Base-by-base conservation (phyloP, 106 monocot species). In the Amphibolis antarctica region DNA sequence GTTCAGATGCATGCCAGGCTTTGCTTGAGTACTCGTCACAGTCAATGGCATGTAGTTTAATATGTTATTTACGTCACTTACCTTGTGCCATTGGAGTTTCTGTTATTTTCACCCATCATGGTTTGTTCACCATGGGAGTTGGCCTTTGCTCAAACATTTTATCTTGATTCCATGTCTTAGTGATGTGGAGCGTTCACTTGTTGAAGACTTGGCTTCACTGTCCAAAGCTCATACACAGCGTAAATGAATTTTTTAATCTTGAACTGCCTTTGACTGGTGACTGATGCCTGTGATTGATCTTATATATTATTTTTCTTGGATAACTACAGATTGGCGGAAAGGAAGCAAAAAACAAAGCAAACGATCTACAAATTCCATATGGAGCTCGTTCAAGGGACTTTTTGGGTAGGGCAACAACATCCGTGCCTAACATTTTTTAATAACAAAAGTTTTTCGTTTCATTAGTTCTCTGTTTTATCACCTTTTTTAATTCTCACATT, bases 151-250 rank as follows among this genome's bases (percentile, higher is more conserved):
- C n/a, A n/a, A n/a, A n/a, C n/a, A n/a, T n/a, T n/a, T 36, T 36
- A 4, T 7, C 36, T 36, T 36, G 7, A 31, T 42, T 23, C 46
- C 9, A 3, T 20, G 31, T 59, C 7, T 31, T 36, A 92, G 92
- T 79, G 73, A 65, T 47, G 60, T 42, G 18, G 92, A 92, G 59
- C 79, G 83, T 9, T 61, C 49, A 43, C 69, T 84, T 29, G 66
- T 92, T 51, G 74, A 86, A 71, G 71, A 84, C 58, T 57, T 92
- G n/a, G 78, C 78, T n/a, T 78, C 69, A 17, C 62, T 86, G 28
- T 65, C 72, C 28, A 54, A 46, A 44, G 66, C 51, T 46, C 45
- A 52, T 28, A 60, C 76, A 46, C 64, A 69, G 1, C 79, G 79
- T 82, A 69, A 53, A 17, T 60, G 12, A 36, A 51, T 36, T 17